Conservation (phyloP, 2,329 filamentous ascomycete species). For the Cordyceps farinosa region DNA sequence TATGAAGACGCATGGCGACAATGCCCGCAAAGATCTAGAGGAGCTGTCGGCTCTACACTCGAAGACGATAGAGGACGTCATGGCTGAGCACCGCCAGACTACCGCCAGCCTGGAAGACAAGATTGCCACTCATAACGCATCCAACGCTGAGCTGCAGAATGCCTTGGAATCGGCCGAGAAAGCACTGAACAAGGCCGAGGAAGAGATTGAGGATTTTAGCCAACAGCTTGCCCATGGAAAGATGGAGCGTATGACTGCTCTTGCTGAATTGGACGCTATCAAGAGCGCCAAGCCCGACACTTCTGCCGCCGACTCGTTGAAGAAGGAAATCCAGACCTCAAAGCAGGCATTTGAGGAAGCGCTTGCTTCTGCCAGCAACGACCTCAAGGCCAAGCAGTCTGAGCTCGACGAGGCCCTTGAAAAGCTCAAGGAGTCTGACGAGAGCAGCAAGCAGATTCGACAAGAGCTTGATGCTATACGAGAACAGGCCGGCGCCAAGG, state of each 20-base stretch:
- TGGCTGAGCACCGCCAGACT: conserved; percentile 36
- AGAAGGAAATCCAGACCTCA: conserved; percentile 45
- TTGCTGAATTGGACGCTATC: conserved; percentile 58
- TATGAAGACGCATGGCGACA: conserved; percentile 38
- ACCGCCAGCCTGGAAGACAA: conserved; percentile 34
- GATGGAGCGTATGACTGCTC: conserved; percentile 56
- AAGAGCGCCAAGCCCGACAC: conserved; percentile 56
- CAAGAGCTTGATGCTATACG: conserved; percentile 53
- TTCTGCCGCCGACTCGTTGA: conserved; percentile 50
- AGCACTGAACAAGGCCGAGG: conserved; percentile 42
- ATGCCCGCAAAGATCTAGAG: conserved; percentile 42
- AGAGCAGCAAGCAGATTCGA: conserved; percentile 46
- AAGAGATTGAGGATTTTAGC: conserved; percentile 48
- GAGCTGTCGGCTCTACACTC: conserved; percentile 37
- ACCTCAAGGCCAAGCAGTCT: conserved; percentile 35
- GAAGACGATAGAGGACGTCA: conserved; percentile 38
- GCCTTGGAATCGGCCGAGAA: conserved; percentile 39
- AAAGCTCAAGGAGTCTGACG: conserved; percentile 32
- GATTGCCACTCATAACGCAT: conserved; percentile 34
- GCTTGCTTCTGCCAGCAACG: conserved; percentile 32
- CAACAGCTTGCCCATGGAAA: conserved; percentile 56
- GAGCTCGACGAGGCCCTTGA: conserved; percentile 34
- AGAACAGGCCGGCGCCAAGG: conserved; percentile 47
- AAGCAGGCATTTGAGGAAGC: conserved; percentile 46
- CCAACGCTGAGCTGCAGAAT: conserved; percentile 35